Conservation (phyloP, 169 alveolate genomes). For the Plasmodium sp. region DNA sequence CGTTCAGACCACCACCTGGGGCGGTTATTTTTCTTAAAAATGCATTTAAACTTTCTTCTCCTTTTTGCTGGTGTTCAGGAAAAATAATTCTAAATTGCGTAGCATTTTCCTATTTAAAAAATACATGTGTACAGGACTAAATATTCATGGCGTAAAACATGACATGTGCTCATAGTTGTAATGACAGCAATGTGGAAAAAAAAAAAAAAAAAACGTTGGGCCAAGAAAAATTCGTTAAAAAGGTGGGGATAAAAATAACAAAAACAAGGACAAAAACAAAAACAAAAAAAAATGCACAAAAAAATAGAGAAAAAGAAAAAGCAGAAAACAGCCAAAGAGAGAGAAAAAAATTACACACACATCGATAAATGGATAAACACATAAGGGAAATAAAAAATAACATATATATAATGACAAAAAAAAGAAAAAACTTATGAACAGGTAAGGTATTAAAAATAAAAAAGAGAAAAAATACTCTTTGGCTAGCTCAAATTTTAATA, state of each 20-base stretch:
- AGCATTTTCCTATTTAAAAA: not conserved
- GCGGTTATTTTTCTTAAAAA: slow-evolving; percentile 19
- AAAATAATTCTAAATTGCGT: not conserved
- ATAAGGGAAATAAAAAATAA: not conserved
- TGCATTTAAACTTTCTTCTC: not conserved
- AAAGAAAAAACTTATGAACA: not conserved
- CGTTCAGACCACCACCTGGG: not conserved
- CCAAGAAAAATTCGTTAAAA: not conserved
- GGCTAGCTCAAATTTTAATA: slow-evolving; percentile 9
- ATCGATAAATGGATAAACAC: slow-evolving; percentile 4
- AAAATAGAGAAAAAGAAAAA: not conserved
- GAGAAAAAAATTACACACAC: not conserved
- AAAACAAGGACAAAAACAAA: slow-evolving; percentile 27
- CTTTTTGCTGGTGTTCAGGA: not conserved
- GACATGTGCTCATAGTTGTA: slow-evolving; percentile 22
- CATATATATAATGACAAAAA: not conserved
- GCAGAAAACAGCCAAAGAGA: not conserved
- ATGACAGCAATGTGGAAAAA: slow-evolving; percentile 8
- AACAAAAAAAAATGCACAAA: not conserved
- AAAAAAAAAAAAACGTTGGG: slow-evolving; percentile 7
- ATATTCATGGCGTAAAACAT: not conserved
- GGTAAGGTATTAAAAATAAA: not conserved
- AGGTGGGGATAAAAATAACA: not conserved
- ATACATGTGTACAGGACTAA: not conserved
- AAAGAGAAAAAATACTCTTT: not conserved